phyloP scores from a whole-genome alignment of 1,284 basidiomycete species.

The Porodaedalea pini region DNA sequence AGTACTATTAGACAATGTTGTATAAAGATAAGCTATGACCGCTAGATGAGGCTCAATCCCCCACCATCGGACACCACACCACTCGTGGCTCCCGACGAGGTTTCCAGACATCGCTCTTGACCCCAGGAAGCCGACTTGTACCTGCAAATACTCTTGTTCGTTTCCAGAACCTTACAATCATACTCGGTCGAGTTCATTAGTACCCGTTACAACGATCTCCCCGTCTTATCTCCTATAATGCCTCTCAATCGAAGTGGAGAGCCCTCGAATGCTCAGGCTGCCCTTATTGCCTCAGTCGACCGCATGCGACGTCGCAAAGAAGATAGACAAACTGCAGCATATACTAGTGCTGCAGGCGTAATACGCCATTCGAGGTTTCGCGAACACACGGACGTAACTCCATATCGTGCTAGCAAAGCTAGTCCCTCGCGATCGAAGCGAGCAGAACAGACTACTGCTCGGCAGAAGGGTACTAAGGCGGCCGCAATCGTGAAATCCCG shows the following conservation, averaged over 20 bases:
- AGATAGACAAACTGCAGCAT: no score
- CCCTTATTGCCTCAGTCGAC: neutral
- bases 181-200: no score
- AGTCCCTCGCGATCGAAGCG: neutral
- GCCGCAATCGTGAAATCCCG: neutral
- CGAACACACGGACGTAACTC: neutral
- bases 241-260: neutral
- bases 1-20: neutral
- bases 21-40: no score
- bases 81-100: no score
- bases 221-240: no score
- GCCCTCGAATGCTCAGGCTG: conserved; percentile 8
- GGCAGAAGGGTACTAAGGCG: neutral
- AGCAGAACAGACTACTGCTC: neutral
- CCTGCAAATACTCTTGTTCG: no score
- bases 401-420: neutral
- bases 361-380: neutral
- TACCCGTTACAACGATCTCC: no score
- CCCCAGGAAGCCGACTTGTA: no score
- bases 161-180: neutral
- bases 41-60: no score
- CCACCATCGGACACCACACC: no score
- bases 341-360: no score
- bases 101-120: no score
- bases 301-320: conserved; percentile 1